phyloP scores from a whole-genome alignment of 768 basidiomycete genomes.

The Lyophyllum shimeji region DNA sequence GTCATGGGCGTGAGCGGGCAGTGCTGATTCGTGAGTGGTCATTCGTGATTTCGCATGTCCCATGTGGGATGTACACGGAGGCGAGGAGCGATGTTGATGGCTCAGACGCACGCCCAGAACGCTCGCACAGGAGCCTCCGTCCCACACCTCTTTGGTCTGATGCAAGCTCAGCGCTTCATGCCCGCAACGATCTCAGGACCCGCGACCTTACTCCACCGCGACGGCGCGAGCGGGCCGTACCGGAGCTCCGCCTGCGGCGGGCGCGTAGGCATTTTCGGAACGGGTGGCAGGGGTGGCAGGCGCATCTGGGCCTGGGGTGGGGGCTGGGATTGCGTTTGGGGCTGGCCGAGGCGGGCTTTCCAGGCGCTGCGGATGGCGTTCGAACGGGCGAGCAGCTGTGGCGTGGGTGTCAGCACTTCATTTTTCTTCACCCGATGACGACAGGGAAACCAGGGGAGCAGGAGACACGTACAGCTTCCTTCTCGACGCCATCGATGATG shows the following conservation, averaged over 20 bases:
- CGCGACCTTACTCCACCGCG: conserved; percentile 73
- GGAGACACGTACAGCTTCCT: conserved; percentile 62
- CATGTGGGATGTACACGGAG: too few species aligned
- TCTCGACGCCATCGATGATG: conserved; percentile 93
- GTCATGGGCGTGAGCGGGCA: background rate
- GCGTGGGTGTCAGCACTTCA: conserved; percentile 8
- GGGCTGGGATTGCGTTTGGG: conserved; percentile 25
- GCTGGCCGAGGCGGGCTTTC: conserved; percentile 61
- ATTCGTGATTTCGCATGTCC: too few species aligned
- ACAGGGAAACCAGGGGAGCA: conserved; percentile 5
- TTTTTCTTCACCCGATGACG: conserved; percentile 13
- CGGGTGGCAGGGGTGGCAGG: conserved; percentile 14
- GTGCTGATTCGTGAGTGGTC: background rate
- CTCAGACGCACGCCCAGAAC: background rate
- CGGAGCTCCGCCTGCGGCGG: conserved; percentile 38
- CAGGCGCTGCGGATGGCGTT: conserved; percentile 67
- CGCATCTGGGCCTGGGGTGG: conserved; percentile 14
- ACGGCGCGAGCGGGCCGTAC: conserved; percentile 65
- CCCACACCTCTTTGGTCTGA: background rate
- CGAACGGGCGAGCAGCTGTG: conserved; percentile 67
- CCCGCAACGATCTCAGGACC: conserved; percentile 64
- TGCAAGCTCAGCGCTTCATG: conserved; percentile 55
- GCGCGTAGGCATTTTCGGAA: conserved; percentile 12
- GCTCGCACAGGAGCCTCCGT: background rate
- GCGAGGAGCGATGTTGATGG: too few species aligned